Percentiles rank a stretch among this genome's conserved stretches.
These are phyloP conservation scores for Physcomitrium patens DNA, from an alignment of 225 moss, liverwort and hornwort species.

Conservation along the genomic window DNA sequence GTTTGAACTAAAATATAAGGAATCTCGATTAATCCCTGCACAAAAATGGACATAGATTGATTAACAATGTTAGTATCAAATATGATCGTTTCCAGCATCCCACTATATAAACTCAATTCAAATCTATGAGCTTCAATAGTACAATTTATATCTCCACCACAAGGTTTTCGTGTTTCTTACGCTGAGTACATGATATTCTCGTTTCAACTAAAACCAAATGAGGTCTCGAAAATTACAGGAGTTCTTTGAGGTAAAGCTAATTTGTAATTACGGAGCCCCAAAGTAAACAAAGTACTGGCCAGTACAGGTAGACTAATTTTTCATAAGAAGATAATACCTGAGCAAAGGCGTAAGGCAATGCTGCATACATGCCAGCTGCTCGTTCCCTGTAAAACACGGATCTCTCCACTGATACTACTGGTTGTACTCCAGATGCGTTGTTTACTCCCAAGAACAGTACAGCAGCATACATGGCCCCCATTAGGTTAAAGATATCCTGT, in stretches of 20 bases:
- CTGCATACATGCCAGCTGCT: slow-evolving; percentile 94
- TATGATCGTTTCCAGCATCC: too few relatives aligned
- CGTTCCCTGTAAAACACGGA: slow-evolving; percentile 91
- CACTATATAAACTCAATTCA: too few relatives aligned
- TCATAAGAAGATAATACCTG: slow-evolving; percentile 53
- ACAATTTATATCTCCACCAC: not conserved
- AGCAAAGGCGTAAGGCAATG: slow-evolving; percentile 83
- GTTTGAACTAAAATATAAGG: slow-evolving; percentile 83
- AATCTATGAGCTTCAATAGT: too few relatives aligned
- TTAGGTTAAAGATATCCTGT: slow-evolving; percentile 85
- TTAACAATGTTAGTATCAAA: not conserved
- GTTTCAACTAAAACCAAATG: not conserved
- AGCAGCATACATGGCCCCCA: slow-evolving; percentile 92
- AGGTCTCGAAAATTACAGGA: not conserved
- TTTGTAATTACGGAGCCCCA: not conserved
- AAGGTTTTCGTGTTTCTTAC: not conserved
- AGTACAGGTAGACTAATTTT: not conserved
- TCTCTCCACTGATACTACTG: slow-evolving; percentile 87
- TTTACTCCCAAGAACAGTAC: slow-evolving; percentile 90
- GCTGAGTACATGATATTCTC: not conserved
- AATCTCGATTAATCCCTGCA: slow-evolving; percentile 87
- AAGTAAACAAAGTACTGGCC: not conserved
- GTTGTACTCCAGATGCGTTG: slow-evolving; percentile 87
- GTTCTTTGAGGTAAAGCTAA: not conserved
- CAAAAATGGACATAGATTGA: slow-evolving; percentile 3